A percentile compares a stretch with the other conserved stretches of the same genome.
phyloP scores from a whole-genome alignment of 768 basidiomycete species.

The Agrocybe pediades region DNA sequence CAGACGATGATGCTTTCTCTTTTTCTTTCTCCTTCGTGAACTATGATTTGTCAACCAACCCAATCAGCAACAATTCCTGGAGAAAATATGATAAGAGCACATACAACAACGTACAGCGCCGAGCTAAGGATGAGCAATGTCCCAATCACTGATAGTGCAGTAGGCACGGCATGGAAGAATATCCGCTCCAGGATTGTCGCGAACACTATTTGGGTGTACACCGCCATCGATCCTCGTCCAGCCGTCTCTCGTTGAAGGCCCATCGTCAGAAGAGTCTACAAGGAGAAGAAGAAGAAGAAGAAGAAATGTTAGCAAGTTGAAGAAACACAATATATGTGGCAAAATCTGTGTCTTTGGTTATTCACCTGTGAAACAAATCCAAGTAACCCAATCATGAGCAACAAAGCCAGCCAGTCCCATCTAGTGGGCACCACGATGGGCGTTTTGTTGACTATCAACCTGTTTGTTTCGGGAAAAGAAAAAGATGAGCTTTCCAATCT shows the following conservation, averaged over 20 bases:
- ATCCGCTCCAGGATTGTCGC: slow-evolving; percentile 64
- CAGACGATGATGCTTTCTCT: neutral
- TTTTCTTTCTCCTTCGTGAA: slow-evolving; percentile 16
- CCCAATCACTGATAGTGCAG: slow-evolving; percentile 61
- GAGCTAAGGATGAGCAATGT: slow-evolving; percentile 63
- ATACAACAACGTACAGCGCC: slow-evolving; percentile 68
- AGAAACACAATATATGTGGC: too few relatives aligned
- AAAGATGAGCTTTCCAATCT: neutral
- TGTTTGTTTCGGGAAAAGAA: slow-evolving; percentile 16
- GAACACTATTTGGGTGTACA: slow-evolving; percentile 66
- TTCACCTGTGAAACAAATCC: slow-evolving; percentile 54
- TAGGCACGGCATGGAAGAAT: slow-evolving; percentile 63
- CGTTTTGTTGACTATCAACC: slow-evolving; percentile 43
- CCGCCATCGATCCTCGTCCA: slow-evolving; percentile 51
- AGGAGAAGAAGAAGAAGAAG: neutral
- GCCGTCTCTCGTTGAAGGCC: slow-evolving; percentile 27
- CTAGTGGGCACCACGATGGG: slow-evolving; percentile 48
- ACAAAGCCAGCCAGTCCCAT: slow-evolving; percentile 44
- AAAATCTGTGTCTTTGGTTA: too few relatives aligned
- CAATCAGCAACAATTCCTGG: neutral
- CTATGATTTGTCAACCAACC: neutral
- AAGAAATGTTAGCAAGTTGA: neutral
- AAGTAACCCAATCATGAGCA: slow-evolving; percentile 52
- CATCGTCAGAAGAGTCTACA: slow-evolving; percentile 44
- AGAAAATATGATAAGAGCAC: slow-evolving; percentile 20